Evolutionary conservation across 306 rosid species (phyloP).

Genomic region (Dicorynia guianensis): DNA sequence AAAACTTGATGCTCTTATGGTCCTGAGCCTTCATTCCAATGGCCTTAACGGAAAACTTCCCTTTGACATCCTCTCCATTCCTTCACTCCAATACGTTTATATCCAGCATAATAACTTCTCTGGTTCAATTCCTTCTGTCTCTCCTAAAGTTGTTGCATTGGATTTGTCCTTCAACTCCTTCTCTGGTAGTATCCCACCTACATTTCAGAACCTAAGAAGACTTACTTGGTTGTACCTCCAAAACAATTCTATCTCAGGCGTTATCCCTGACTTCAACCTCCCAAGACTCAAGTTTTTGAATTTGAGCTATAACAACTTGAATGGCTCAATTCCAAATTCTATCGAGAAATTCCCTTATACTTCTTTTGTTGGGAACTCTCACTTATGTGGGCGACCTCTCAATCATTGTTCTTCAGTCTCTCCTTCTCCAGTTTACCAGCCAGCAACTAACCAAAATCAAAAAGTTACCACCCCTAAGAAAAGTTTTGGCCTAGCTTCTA

Average conservation of each 20-base stretch:
- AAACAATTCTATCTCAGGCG: constrained; percentile 62
- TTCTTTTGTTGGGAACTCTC: constrained; percentile 69
- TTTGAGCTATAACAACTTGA: constrained; percentile 65
- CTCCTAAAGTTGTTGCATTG: constrained; percentile 55
- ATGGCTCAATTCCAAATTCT: constrained; percentile 68
- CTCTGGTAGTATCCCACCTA: constrained; percentile 58
- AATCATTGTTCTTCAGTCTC: constrained; percentile 52
- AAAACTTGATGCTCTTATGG: constrained; percentile 61
- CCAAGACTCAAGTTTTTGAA: constrained; percentile 63
- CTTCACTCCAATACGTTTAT: constrained; percentile 62
- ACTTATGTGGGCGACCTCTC: constrained; percentile 70
- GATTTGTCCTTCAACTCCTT: constrained; percentile 72
- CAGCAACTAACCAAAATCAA: constrained; percentile 27
- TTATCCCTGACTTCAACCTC: constrained; percentile 60
- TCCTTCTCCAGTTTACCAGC: constrained; percentile 43
- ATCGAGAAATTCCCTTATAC: constrained; percentile 50
- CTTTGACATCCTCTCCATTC: constrained; percentile 62
- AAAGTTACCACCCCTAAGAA: constrained; percentile 41
- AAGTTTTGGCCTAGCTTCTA: constrained; percentile 49
- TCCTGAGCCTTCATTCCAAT: constrained; percentile 71
- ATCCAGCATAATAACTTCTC: constrained; percentile 73
- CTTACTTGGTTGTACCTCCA: constrained; percentile 58
- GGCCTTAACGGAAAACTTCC: constrained; percentile 65
- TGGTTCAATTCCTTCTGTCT: constrained; percentile 57
- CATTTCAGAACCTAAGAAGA: constrained; percentile 52